Base-by-base conservation (phyloP, 306 rosid genomes). In the Erythrophleum fordii region DNA sequence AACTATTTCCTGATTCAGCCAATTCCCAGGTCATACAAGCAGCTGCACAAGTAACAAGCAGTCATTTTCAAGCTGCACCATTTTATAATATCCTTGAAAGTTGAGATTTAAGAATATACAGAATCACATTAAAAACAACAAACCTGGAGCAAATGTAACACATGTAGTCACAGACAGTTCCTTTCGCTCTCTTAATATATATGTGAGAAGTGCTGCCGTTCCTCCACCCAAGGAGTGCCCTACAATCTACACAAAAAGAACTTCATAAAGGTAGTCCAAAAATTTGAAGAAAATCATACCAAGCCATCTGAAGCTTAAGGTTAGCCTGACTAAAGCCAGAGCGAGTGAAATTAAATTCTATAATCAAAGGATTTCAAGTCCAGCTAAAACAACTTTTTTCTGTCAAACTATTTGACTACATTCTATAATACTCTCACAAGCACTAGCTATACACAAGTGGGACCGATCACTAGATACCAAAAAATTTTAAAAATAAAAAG, bases 181-280 rank as follows among this genome's bases (percentile, higher is more conserved):
- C 82, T 87, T 93, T 84, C 77, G 88, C 89, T 95, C 98, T 81
- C 99, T 87, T 84, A 93, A 83, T 78, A 93, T 89, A 81, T 93
- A 95, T 13, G 99, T 95, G 56, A 95, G 86, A 79, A 95, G 92
- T 55, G 97, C 98, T 17, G 99, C 98, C 39, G 99, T 95, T 71
- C 99, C 98, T 83, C 99, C 99, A 60, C 99, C 99, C 90, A 95
- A 89, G 60, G 99, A 95, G 83, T 95, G 99, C 69, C 99, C 99
- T 34, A 95, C 97, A 82, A 95, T 89, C 99, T 95, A 81, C 46
- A 37, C 46, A 52, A 37, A 5, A 79, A 55, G 51, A 53, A 17
- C 61, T 49, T 31, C 49, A 13, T 72, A 69, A 59, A 51, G 6
- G 49, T 17, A 55, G 46, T 70, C 41, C 66, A 49, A 13, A 22